A percentile compares a stretch with the other conserved stretches of the same genome.
Conservation (phyloP, 2,329 filamentous ascomycete species). For the Dothistroma pini region DNA sequence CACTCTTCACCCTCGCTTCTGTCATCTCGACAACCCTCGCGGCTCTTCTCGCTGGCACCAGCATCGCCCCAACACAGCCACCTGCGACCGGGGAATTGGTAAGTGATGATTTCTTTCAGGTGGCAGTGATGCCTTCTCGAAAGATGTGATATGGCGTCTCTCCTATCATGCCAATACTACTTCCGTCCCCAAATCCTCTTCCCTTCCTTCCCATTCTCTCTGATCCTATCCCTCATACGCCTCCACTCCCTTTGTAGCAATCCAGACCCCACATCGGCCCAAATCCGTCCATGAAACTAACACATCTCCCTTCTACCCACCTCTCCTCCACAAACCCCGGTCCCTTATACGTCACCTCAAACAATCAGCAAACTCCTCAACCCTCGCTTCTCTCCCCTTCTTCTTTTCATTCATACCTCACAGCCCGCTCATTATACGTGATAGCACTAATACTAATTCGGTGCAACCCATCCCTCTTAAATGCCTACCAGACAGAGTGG, state of each 20-base stretch:
- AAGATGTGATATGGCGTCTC: neutral
- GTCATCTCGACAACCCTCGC: neutral
- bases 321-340: constrained; percentile 1
- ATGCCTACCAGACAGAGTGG: neutral
- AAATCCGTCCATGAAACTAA: neutral
- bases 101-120: neutral
- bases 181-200: neutral
- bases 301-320: constrained; percentile 1
- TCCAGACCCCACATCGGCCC: constrained; percentile 3
- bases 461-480: constrained; percentile 3
- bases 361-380: too few species aligned
- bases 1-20: neutral
- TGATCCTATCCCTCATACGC: neutral
- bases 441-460: constrained; percentile 1
- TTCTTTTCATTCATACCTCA: too few species aligned
- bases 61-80: neutral
- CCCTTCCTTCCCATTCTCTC: neutral
- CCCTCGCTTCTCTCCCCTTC: too few species aligned
- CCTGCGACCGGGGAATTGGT: neutral
- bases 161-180: neutral
- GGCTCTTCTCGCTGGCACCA: neutral
- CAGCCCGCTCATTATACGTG: neutral
- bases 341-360: neutral
- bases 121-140: neutral
- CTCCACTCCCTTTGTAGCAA: constrained; percentile 8